Evolutionary conservation across 2,329 filamentous ascomycete genomes (phyloP), one percentile per base, ranked within the genome.

Genomic region (Fusarium sp.): DNA sequence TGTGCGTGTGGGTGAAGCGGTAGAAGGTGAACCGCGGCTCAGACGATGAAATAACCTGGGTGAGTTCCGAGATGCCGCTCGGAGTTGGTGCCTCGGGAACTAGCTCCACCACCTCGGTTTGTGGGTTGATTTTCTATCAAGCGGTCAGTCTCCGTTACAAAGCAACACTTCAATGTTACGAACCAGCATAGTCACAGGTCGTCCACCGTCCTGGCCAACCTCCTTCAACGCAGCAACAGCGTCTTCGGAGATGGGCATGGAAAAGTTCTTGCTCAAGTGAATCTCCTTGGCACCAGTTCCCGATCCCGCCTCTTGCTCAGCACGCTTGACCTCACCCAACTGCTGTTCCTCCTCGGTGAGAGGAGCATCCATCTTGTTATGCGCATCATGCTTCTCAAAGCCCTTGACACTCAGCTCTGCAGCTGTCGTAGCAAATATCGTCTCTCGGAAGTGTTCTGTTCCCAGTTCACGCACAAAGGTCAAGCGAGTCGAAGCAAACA

Each of bases 1-100:
- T 79, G 63, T 88, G 79, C 40, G 85, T 84, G 73, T 90, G 85
- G 14, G 78, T 81, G 77, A 89, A 91, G 26, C 89, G 85, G 82
- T 90, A 96, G 76, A 96, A 93, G 8, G 89, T 90, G 77, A 93
- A 95, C 42, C 92, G 85, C 6, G 92, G 92, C 77, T 93, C 90
- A 20, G 83, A 84, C 11, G 83, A 68, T 7, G 90, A 90, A 63
- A 96, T 92, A 21, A 80, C 79, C 6, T 78, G 74, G 0, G 85
- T 80, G 6, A 95, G 85, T 32, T 88, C 84, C 21, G 82, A 67
- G 23, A 92, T 86, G 7, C 85, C 83, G 19, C 85, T 81, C 2
- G 85, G 83, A 1, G 82, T 77, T 1, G 83, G 81, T 5, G 85
- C 82, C 56, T 82, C 78, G 52, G 82, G 78, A 9, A 88, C 88